Conservation (phyloP, 2,329 filamentous ascomycete genomes). For the Amauroascus verrucosus region DNA sequence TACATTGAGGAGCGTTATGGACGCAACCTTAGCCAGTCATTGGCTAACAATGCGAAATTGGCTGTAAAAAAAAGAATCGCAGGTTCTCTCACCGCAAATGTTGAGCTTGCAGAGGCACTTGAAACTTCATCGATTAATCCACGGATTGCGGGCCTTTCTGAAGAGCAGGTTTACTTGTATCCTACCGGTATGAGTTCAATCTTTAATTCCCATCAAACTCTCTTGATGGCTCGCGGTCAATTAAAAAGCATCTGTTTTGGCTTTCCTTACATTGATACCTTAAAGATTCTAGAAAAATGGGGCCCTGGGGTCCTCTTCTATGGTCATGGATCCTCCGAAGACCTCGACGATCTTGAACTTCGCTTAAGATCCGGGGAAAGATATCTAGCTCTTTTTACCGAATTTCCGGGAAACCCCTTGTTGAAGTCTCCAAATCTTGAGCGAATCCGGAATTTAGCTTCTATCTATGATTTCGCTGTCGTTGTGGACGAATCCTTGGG, state of each 20-base stretch:
- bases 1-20: conserved; percentile 95
- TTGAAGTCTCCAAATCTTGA: conserved; percentile 72
- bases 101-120: conserved; percentile 53
- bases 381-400: conserved; percentile 78
- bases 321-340: conserved; percentile 63
- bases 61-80: conserved; percentile 82
- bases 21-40: conserved; percentile 70
- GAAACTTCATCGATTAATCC: conserved; percentile 31
- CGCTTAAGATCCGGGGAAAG: conserved; percentile 61
- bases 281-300: conserved; percentile 92
- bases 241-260: conserved; percentile 80
- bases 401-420: conserved; percentile 89
- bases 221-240: conserved; percentile 54
- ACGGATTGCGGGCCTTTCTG: conserved; percentile 50
- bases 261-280: conserved; percentile 95
- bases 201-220: conserved; percentile 69
- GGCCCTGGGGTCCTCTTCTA: conserved; percentile 84
- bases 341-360: conserved; percentile 72
- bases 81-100: conserved; percentile 65
- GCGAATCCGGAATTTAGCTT: conserved; percentile 69
- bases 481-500: conserved; percentile 95
- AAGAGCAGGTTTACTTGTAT: conserved; percentile 81
- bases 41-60: conserved; percentile 70
- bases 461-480: conserved; percentile 76
- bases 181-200: conserved; percentile 93